Percentiles rank a stretch among this genome's conserved stretches.
Conservation (phyloP, 352 stramenopile genomes). For the Phytophthora constricta region DNA sequence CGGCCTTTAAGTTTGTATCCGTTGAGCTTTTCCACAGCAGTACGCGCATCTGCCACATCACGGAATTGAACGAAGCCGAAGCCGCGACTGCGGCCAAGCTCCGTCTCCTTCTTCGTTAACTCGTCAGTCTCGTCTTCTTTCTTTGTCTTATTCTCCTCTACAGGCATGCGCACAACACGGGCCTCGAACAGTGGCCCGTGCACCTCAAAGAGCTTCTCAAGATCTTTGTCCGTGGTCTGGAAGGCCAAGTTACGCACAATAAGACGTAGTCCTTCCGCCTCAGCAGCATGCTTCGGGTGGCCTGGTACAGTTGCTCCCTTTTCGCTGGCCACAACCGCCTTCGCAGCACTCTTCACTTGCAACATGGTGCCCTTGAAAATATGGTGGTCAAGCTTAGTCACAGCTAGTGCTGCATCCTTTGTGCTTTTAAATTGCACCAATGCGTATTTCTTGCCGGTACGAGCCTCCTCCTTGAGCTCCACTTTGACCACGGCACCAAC, state of each 20-base stretch:
- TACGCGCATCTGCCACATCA: slow-evolving; percentile 62
- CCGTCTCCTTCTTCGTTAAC: slow-evolving; percentile 21
- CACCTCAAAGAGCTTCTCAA: slow-evolving; percentile 75
- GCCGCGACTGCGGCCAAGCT: slow-evolving; percentile 70
- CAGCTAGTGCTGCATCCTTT: slow-evolving; percentile 54
- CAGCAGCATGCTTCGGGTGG: slow-evolving; percentile 39
- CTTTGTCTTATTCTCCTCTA: slow-evolving; percentile 53
- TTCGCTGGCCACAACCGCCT: slow-evolving; percentile 34
- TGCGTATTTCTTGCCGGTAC: slow-evolving; percentile 66
- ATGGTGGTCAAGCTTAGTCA: slow-evolving; percentile 83
- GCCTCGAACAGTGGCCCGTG: slow-evolving; percentile 74
- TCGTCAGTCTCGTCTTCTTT: slow-evolving; percentile 28
- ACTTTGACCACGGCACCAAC: slow-evolving; percentile 60
- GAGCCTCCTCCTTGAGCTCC: slow-evolving; percentile 64
- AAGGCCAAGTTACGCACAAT: slow-evolving; percentile 89
- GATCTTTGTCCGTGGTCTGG: slow-evolving; percentile 73
- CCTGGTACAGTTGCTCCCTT: slow-evolving; percentile 26
- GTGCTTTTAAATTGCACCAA: slow-evolving; percentile 69
- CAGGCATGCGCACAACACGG: slow-evolving; percentile 74
- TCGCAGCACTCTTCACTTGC: slow-evolving; percentile 58
- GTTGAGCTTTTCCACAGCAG: slow-evolving; percentile 78
- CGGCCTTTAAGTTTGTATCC: slow-evolving; percentile 81
- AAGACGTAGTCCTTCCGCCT: slow-evolving; percentile 67
- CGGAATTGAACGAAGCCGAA: slow-evolving; percentile 89
- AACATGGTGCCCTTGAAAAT: slow-evolving; percentile 84